Evolutionary conservation across 2,329 filamentous ascomycete species (phyloP), one percentile per base, ranked within the genome.

Genomic region (Fusarium fujikuroi): DNA sequence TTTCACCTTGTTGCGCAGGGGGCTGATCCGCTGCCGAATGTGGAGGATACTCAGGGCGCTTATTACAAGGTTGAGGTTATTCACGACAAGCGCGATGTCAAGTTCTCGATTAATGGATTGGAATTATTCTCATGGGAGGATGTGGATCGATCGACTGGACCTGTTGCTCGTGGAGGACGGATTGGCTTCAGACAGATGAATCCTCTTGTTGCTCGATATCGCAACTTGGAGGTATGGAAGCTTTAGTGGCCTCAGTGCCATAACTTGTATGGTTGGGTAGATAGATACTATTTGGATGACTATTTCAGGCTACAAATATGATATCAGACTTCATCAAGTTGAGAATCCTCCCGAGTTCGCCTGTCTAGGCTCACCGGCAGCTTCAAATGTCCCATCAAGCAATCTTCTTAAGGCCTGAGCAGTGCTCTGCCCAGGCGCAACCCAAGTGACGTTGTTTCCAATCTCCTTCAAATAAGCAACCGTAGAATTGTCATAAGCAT

Each of bases 361-460:
- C 84, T 96, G 93, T 72, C 95, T 89, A n/a, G 94, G 93, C 82
- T 97, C 95, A 2, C 93, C 91, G 2, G 91, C 93, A 1, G 94
- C 94, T 80, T 95, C 93, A 80, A 97, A 97, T 0, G 83, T 84
- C 1, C 88, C 87, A 80, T 95, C 92, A 18, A 80, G 78, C 66
- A 93, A 78, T 69, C 90, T 82, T 60, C 91, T 87, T 72, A 98
- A 81, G 0, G 89, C 92, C 81, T 98, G 95, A 1, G 92, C 93
- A 0, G 91, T 87, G 76, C 92, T 95, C 76, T 86, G 81, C 2
- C 90, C 91, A 0, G 88, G 87, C 0, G 87, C 87, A 6, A 93
- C 85, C 90, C 90, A 94, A 0, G 90, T 91, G 1, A 96, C 88
- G 79, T 95, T 95, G 77, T 95, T 92, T 0, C 93, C 93, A 47